Conservation (phyloP, 2,329 filamentous ascomycete species). For the Fusarium sp. region DNA sequence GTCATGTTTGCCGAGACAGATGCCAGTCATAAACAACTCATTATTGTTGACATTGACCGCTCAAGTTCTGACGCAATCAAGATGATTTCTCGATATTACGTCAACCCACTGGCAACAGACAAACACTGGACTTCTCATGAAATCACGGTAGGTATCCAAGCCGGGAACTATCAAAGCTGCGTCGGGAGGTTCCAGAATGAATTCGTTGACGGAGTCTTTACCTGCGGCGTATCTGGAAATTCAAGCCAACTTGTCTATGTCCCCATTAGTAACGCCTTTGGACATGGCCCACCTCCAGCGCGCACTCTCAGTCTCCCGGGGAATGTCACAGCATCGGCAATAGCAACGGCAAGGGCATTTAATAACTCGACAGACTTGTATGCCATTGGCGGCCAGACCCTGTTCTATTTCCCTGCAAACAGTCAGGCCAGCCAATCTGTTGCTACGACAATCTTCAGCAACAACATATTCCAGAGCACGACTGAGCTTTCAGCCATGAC, state of each 20-base stretch:
- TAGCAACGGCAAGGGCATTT: rapidly evolving
- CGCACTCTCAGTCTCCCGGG: neutral
- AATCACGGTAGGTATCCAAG: neutral
- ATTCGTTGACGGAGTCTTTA: neutral
- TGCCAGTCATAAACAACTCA: neutral
- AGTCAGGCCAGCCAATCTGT: neutral
- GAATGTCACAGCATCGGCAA: rapidly evolving
- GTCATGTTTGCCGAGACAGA: neutral
- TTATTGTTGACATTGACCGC: neutral
- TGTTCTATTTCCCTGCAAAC: neutral
- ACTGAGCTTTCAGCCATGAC: neutral
- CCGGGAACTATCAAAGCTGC: neutral
- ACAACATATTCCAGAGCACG: neutral
- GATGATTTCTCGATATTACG: neutral
- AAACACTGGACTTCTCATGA: neutral
- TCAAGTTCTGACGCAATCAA: neutral
- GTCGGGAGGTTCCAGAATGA: neutral
- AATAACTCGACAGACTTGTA: neutral
- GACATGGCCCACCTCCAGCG: rapidly evolving
- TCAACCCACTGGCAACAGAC: neutral
- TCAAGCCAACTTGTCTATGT: neutral
- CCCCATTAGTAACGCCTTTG: neutral
- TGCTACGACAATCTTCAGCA: neutral
- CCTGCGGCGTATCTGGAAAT: neutral
- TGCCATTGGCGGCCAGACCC: neutral